Conservation (phyloP, 2,329 filamentous ascomycete genomes). For the Fusarium fujikuroi region DNA sequence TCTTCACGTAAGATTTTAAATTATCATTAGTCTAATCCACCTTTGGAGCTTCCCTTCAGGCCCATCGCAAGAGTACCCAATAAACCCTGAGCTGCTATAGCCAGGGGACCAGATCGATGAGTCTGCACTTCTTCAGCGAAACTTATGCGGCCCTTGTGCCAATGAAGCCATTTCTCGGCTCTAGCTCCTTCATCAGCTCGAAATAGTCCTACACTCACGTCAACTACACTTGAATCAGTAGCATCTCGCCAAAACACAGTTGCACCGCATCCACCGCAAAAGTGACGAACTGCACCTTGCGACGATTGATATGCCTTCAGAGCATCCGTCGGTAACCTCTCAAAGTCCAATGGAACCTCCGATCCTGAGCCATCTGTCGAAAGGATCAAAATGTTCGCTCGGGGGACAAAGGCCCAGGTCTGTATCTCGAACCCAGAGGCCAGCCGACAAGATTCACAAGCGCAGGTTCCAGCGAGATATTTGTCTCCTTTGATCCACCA, state of each 20-base stretch:
- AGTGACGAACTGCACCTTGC: slow-evolving; percentile 65
- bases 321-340: slow-evolving; percentile 52
- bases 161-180: slow-evolving; percentile 70
- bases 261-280: slow-evolving; percentile 71
- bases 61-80: not conserved
- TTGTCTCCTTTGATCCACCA: slow-evolving; percentile 68
- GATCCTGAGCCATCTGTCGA: slow-evolving; percentile 24
- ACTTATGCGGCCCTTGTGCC: slow-evolving; percentile 68
- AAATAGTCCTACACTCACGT: slow-evolving; percentile 72
- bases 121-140: slow-evolving; percentile 62
- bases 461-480: slow-evolving; percentile 70
- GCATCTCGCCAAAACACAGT: slow-evolving; percentile 71
- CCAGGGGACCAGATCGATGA: not conserved
- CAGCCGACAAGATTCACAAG: slow-evolving; percentile 71
- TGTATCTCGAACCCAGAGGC: slow-evolving; percentile 71
- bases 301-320: slow-evolving; percentile 66
- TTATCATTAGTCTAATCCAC: not conserved
- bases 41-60: not conserved
- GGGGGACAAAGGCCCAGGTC: slow-evolving; percentile 73
- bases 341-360: slow-evolving; percentile 50
- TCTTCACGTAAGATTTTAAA: not conserved
- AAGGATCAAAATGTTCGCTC: slow-evolving; percentile 63
- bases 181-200: slow-evolving; percentile 61
- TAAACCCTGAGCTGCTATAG: not conserved
- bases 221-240: slow-evolving; percentile 65